Conservation (phyloP, 768 basidiomycete genomes). For the Thelephora aurantiotincta region DNA sequence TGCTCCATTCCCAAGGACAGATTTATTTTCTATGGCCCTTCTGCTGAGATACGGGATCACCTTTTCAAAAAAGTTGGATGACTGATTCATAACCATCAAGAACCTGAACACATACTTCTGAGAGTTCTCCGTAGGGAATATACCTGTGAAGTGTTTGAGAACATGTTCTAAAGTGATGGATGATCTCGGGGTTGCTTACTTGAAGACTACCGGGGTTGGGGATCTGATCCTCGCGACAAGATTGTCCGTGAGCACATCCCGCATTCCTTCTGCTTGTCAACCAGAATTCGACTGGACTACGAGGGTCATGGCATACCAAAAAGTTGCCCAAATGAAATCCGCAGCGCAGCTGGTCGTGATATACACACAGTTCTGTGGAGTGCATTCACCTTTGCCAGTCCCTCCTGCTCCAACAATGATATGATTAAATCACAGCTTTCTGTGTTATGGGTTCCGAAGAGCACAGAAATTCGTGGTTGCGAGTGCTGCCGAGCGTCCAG, state of each 20-base stretch:
- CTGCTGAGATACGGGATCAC: constrained; percentile 86
- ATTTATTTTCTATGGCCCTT: constrained; percentile 88
- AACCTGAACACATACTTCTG: constrained; percentile 30
- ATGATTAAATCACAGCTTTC: constrained; percentile 49
- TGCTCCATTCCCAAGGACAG: constrained; percentile 59
- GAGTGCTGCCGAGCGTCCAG: constrained; percentile 26
- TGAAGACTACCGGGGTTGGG: constrained; percentile 61
- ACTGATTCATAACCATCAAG: too few species aligned
- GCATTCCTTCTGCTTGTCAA: constrained; percentile 50
- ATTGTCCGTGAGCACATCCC: constrained; percentile 63
- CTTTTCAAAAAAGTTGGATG: constrained; percentile 17
- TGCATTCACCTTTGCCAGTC: constrained; percentile 30
- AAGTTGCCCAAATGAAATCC: constrained; percentile 67
- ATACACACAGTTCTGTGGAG: constrained; percentile 23
- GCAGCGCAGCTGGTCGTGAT: constrained; percentile 39
- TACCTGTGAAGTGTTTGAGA: constrained; percentile 24
- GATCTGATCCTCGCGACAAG: constrained; percentile 39
- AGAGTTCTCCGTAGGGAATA: constrained; percentile 61
- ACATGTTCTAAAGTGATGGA: neutral
- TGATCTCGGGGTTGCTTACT: constrained; percentile 28
- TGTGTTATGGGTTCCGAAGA: constrained; percentile 87
- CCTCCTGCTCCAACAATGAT: constrained; percentile 38
- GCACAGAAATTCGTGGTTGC: constrained; percentile 37
- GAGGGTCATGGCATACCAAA: constrained; percentile 40
- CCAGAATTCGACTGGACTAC: neutral